phyloP scores from a whole-genome alignment of 768 basidiomycete species.

The Chalciporus sphaerocephalus region DNA sequence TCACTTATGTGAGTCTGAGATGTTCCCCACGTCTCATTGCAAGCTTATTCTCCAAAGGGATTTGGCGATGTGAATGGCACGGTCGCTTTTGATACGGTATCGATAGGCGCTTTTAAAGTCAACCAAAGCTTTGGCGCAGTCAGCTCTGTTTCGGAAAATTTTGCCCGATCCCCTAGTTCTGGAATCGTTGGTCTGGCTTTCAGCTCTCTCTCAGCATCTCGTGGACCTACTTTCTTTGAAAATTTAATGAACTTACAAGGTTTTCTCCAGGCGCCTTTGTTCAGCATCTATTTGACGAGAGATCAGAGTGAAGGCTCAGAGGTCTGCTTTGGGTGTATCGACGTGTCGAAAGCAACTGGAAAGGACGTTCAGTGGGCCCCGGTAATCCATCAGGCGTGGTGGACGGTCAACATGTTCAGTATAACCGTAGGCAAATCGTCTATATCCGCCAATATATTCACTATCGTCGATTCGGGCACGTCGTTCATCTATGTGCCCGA shows the following conservation, averaged over 20 bases:
- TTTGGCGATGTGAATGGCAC: constrained; percentile 49
- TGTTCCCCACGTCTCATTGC: constrained; percentile 6
- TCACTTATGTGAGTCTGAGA: constrained; percentile 40
- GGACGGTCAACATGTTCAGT: constrained; percentile 50
- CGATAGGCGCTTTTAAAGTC: constrained; percentile 43
- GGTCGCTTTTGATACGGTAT: constrained; percentile 48
- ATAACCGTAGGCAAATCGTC: constrained; percentile 34
- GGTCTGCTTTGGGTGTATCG: constrained; percentile 34
- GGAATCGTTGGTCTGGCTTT: constrained; percentile 65
- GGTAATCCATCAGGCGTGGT: constrained; percentile 46
- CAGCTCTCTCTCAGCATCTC: constrained; percentile 45
- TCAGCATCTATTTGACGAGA: constrained; percentile 57
- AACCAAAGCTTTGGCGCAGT: constrained; percentile 58
- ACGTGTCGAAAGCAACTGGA: constrained; percentile 29
- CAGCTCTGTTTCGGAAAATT: constrained; percentile 42
- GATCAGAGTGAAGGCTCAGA: constrained; percentile 42
- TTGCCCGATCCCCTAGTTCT: constrained; percentile 46
- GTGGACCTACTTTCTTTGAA: constrained; percentile 58
- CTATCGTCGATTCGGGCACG: constrained; percentile 64
- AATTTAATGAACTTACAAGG: constrained; percentile 46
- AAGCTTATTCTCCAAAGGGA: constrained; percentile 36
- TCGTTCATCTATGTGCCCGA: constrained; percentile 58
- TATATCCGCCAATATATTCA: not conserved
- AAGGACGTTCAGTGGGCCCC: constrained; percentile 33
- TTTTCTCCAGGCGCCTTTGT: constrained; percentile 43